phyloP scores from a whole-genome alignment of 352 stramenopile species.

The Phytophthora litchii region DNA sequence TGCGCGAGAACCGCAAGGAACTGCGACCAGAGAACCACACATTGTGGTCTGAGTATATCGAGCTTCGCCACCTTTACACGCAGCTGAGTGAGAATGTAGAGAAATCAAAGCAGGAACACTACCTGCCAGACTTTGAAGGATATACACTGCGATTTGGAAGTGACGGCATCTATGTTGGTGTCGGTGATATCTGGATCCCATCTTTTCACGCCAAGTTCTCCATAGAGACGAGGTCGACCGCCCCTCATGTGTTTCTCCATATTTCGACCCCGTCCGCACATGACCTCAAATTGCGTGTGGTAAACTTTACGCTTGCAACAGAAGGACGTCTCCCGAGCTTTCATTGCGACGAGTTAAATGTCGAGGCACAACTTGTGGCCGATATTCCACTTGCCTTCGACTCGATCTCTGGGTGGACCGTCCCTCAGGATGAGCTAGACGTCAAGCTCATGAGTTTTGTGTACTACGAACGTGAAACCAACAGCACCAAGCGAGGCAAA shows the following conservation, averaged over 20 bases:
- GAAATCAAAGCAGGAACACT: slow-evolving; percentile 71
- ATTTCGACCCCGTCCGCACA: slow-evolving; percentile 59
- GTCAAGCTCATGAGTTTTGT: slow-evolving; percentile 73
- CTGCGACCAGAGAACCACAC: slow-evolving; percentile 54
- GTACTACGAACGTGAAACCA: slow-evolving; percentile 73
- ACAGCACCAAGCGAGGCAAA: slow-evolving; percentile 58
- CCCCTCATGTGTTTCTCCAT: slow-evolving; percentile 69
- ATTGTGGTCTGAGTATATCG: slow-evolving; percentile 71
- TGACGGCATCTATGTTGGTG: slow-evolving; percentile 72
- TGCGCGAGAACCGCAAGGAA: slow-evolving; percentile 46
- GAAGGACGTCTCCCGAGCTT: slow-evolving; percentile 74
- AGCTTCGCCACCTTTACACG: slow-evolving; percentile 64
- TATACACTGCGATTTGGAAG: slow-evolving; percentile 72
- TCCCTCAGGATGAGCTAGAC: slow-evolving; percentile 58
- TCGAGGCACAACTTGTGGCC: slow-evolving; percentile 71
- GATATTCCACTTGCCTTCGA: slow-evolving; percentile 73
- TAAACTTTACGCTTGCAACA: slow-evolving; percentile 70
- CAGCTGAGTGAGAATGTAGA: slow-evolving; percentile 69
- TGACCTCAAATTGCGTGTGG: slow-evolving; percentile 65
- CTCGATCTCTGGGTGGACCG: slow-evolving; percentile 61
- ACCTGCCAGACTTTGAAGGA: slow-evolving; percentile 61
- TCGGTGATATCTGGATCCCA: slow-evolving; percentile 76
- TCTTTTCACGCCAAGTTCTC: slow-evolving; percentile 77
- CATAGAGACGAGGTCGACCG: slow-evolving; percentile 61
- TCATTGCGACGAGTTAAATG: slow-evolving; percentile 78